Percentiles rank a stretch among this genome's conserved stretches.
Conservation (phyloP, 1,284 basidiomycete species). For the Papiliotrema terrestris region DNA sequence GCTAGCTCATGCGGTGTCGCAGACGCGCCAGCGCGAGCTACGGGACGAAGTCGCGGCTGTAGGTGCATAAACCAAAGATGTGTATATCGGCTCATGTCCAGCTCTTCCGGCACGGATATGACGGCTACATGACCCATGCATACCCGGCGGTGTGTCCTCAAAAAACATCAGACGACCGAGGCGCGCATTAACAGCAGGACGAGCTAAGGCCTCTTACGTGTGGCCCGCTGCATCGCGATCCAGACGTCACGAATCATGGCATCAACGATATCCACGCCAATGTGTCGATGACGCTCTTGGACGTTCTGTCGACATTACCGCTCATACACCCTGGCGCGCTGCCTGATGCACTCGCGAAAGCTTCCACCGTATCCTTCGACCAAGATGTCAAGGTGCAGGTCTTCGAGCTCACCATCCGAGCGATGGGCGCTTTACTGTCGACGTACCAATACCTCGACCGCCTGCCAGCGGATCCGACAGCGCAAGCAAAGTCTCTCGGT, state of each 20-base stretch:
- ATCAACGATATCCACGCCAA: slow-evolving; percentile 73
- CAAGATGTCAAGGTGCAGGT: slow-evolving; percentile 58
- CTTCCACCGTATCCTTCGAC: slow-evolving; percentile 37
- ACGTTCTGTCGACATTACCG: slow-evolving; percentile 39
- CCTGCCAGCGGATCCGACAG: slow-evolving; percentile 44
- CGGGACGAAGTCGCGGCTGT: neutral
- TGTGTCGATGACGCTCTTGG: slow-evolving; percentile 44
- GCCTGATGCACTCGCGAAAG: slow-evolving; percentile 32
- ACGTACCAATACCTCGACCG: slow-evolving; percentile 67
- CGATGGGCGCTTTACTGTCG: slow-evolving; percentile 80
- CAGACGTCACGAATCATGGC: slow-evolving; percentile 30
- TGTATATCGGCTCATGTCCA: slow-evolving; percentile 4
- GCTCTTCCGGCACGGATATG: slow-evolving; percentile 46
- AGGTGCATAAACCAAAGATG: neutral
- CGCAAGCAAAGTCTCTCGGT: slow-evolving; percentile 20
- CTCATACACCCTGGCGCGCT: slow-evolving; percentile 37
- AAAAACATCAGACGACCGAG: neutral
- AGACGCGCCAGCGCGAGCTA: neutral
- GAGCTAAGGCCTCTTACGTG: slow-evolving; percentile 86
- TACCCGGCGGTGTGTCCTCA: slow-evolving; percentile 42
- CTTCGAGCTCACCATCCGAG: slow-evolving; percentile 71
- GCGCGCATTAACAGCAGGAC: slow-evolving; percentile 26
- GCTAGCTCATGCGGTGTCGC: neutral
- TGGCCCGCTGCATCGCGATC: slow-evolving; percentile 45
- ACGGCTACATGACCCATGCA: slow-evolving; percentile 46